Conservation (phyloP, 257 asterid species). For the Gentiana dahurica region DNA sequence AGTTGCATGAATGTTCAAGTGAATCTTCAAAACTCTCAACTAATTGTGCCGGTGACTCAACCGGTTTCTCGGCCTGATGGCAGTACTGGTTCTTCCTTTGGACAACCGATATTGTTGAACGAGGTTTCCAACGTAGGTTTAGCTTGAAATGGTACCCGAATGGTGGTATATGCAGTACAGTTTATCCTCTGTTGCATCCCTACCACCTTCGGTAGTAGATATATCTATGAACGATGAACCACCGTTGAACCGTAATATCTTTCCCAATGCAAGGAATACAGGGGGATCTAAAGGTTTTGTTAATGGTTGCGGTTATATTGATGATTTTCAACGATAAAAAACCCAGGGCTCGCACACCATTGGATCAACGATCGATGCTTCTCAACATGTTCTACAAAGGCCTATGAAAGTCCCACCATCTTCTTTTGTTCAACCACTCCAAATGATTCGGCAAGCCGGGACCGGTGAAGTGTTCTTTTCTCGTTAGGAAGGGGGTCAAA, state of each 20-base stretch:
- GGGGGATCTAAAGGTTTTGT: constrained; percentile 32
- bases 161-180: constrained; percentile 22
- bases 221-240: constrained; percentile 35
- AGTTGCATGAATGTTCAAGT: constrained; percentile 37
- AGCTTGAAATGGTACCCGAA: constrained; percentile 25
- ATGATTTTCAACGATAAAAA: constrained; percentile 37
- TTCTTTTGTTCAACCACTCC: constrained; percentile 28
- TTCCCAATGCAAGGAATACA: constrained; percentile 29
- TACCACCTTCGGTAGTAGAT: constrained; percentile 34
- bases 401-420: constrained; percentile 25
- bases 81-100: constrained; percentile 21
- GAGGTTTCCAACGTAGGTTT: constrained; percentile 21
- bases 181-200: constrained; percentile 28
- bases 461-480: constrained; percentile 19
- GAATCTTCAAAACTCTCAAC: constrained; percentile 28
- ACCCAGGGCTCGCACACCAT: constrained; percentile 41
- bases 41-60: constrained; percentile 41
- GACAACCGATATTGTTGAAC: constrained; percentile 31
- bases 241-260: constrained; percentile 27
- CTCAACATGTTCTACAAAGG: constrained; percentile 30
- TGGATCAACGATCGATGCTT: constrained; percentile 28
- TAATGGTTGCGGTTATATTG: constrained; percentile 35
- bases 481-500: constrained; percentile 17
- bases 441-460: constrained; percentile 22
- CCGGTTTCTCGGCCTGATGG: constrained; percentile 32